Evolutionary conservation across 2,329 filamentous ascomycete species (phyloP).

Genomic region (Ceratocystis diversiconidia): DNA sequence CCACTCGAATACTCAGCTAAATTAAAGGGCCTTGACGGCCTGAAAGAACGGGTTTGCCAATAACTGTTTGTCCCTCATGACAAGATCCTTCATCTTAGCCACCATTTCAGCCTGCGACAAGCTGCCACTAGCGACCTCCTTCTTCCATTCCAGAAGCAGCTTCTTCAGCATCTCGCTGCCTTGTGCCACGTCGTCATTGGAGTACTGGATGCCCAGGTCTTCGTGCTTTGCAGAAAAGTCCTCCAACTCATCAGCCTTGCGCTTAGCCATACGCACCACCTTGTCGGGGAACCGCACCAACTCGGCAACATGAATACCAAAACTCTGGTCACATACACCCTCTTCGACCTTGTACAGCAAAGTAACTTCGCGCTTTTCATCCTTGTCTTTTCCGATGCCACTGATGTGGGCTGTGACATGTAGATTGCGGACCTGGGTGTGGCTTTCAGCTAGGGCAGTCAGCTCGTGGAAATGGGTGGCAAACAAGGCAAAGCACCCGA

Average conservation of each 20-base stretch:
- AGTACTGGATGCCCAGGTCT: slow-evolving; percentile 45
- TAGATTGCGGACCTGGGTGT: slow-evolving; percentile 78
- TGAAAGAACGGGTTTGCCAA: slow-evolving; percentile 57
- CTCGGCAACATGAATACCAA: slow-evolving; percentile 96
- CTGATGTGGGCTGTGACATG: slow-evolving; percentile 92
- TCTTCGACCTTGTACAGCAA: slow-evolving; percentile 93
- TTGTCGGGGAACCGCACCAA: slow-evolving; percentile 92
- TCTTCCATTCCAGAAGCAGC: slow-evolving; percentile 74
- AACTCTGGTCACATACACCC: slow-evolving; percentile 91
- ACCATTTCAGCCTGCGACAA: slow-evolving; percentile 66
- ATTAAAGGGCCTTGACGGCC: slow-evolving; percentile 41
- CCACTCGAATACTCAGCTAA: not conserved
- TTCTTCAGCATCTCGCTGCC: slow-evolving; percentile 76
- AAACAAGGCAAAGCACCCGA: slow-evolving; percentile 86
- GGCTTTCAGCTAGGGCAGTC: slow-evolving; percentile 74
- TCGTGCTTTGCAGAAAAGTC: slow-evolving; percentile 79
- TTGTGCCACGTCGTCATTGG: slow-evolving; percentile 75
- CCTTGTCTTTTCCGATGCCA: slow-evolving; percentile 28
- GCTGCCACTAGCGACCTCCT: slow-evolving; percentile 42
- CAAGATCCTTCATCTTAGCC: slow-evolving; percentile 61
- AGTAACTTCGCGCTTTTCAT: slow-evolving; percentile 69
- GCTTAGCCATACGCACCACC: slow-evolving; percentile 97
- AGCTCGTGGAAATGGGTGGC: slow-evolving; percentile 98
- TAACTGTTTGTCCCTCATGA: slow-evolving; percentile 54
- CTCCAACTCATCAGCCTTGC: slow-evolving; percentile 94